These are phyloP conservation scores for Geotrichum macrosporum DNA, from an alignment of 1,139 yeast species.

Conservation along the genomic window DNA sequence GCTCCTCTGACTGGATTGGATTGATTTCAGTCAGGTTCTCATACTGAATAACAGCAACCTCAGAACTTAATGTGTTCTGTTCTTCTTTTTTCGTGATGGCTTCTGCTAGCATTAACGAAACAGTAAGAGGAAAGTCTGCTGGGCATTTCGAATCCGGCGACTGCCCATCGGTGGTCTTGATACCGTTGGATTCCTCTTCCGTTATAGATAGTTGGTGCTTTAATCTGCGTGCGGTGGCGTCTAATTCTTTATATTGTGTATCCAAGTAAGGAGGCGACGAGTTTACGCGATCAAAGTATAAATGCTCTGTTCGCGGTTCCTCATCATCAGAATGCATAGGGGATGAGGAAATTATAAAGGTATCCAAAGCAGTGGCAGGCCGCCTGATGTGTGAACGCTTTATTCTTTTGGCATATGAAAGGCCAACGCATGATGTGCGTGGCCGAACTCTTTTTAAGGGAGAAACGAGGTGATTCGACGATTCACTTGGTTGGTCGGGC, in stretches of 20 bases:
- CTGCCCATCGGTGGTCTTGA: not conserved
- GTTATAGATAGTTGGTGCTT: not conserved
- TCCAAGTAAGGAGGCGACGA: not conserved
- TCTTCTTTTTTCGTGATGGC: not conserved
- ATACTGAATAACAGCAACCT: too few relatives aligned
- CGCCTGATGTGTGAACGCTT: not conserved
- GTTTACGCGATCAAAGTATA: too few relatives aligned
- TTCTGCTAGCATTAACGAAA: not conserved
- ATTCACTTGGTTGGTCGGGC: not conserved
- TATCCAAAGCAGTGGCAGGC: slow-evolving; percentile 12
- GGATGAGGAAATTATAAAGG: not conserved
- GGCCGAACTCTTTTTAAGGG: not conserved
- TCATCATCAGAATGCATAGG: not conserved
- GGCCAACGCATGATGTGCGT: not conserved
- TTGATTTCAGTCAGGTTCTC: too few relatives aligned
- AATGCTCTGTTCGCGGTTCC: not conserved
- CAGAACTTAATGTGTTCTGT: too few relatives aligned
- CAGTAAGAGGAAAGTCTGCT: not conserved
- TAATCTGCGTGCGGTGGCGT: not conserved
- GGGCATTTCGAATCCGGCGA: not conserved
- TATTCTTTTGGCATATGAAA: not conserved
- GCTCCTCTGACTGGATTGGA: too few relatives aligned
- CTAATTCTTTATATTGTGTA: not conserved
- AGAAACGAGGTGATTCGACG: not conserved
- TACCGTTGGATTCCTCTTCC: not conserved